A percentile compares a stretch with the other conserved stretches of the same genome.
Evolutionary conservation across 2,329 filamentous ascomycete genomes (phyloP).

Genomic region (Claviceps sp.): DNA sequence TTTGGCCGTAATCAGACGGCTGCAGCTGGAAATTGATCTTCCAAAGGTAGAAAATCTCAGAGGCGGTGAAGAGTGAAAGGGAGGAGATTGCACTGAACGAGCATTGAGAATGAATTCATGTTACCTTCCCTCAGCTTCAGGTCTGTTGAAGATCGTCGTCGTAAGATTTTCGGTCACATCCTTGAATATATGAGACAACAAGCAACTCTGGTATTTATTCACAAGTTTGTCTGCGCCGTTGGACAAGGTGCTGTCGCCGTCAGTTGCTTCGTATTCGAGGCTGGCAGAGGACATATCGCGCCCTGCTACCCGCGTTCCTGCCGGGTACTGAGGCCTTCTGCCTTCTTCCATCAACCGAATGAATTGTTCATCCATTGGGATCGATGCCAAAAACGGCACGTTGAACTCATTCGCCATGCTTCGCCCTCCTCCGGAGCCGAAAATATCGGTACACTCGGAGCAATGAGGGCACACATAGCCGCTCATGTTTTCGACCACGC

Average conservation of each 20-base stretch:
- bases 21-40: too few relatives aligned
- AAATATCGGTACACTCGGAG: constrained; percentile 82
- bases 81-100: too few relatives aligned
- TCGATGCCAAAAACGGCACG: constrained; percentile 70
- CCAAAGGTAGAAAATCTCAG: too few relatives aligned
- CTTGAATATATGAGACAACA: constrained; percentile 54
- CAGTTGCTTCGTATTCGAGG: neutral
- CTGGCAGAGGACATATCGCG: constrained; percentile 28
- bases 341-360: constrained; percentile 73
- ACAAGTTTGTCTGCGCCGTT: constrained; percentile 34
- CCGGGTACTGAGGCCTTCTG: constrained; percentile 50
- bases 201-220: constrained; percentile 61
- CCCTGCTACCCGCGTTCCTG: constrained; percentile 50
- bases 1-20: too few relatives aligned
- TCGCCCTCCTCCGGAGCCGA: constrained; percentile 79
- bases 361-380: constrained; percentile 90
- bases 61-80: too few relatives aligned
- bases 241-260: constrained; percentile 3
- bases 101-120: too few relatives aligned
- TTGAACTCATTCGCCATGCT: constrained; percentile 79
- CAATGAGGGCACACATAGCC: constrained; percentile 74
- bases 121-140: neutral
- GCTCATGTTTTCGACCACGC: constrained; percentile 95
- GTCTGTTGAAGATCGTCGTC: neutral
- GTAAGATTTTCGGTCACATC: constrained; percentile 36